A percentile compares a stretch with the other conserved stretches of the same genome.
These are phyloP conservation scores for Periconia macrospinosa DNA, from an alignment of 2,329 filamentous ascomycete genomes.

Conservation along the genomic window DNA sequence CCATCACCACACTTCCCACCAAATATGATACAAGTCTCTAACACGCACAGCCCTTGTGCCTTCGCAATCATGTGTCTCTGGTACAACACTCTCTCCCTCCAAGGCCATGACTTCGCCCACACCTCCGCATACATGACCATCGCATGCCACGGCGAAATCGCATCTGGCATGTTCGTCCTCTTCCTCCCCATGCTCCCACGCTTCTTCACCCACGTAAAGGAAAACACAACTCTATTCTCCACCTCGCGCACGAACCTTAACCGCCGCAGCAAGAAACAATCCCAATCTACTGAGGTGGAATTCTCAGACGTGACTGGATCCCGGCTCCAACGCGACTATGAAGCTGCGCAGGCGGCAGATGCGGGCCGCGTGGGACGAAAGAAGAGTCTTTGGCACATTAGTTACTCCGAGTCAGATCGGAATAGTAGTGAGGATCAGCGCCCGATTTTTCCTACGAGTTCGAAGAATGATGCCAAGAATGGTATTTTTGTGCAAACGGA, in stretches of 20 bases:
- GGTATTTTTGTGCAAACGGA: too few relatives aligned
- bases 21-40: background rate
- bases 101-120: conserved; percentile 8
- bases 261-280: background rate
- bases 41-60: conserved; percentile 10
- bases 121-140: conserved; percentile 11
- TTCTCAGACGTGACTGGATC: background rate
- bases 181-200: conserved; percentile 17
- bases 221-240: background rate
- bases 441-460: too few relatives aligned
- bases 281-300: background rate
- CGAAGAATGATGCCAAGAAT: too few relatives aligned
- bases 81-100: conserved; percentile 11
- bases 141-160: conserved; percentile 19
- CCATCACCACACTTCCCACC: background rate
- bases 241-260: background rate
- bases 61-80: conserved; percentile 16
- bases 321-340: background rate
- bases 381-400: too few relatives aligned
- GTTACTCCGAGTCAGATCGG: too few relatives aligned
- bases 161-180: conserved; percentile 18
- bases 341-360: too few relatives aligned
- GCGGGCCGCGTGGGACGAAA: too few relatives aligned
- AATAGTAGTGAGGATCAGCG: too few relatives aligned
- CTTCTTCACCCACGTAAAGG: conserved; percentile 13